phyloP scores from a whole-genome alignment of 2,329 filamentous ascomycete species.

The Penicillium sp. region DNA sequence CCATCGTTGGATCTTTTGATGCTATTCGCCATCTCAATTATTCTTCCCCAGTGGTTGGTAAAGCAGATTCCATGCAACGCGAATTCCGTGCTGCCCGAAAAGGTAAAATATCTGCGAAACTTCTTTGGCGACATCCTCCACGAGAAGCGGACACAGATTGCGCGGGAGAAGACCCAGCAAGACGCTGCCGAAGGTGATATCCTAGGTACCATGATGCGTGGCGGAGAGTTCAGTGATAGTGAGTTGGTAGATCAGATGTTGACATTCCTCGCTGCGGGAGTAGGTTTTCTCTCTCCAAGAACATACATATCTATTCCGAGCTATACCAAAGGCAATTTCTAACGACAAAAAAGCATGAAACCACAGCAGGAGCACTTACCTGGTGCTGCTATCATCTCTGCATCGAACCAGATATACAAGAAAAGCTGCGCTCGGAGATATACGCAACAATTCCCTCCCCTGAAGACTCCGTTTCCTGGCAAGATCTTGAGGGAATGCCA shows the following conservation, averaged over 20 bases:
- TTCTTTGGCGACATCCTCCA: constrained; percentile 38
- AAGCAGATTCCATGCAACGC: constrained; percentile 45
- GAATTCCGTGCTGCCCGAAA: constrained; percentile 34
- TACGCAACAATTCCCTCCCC: constrained; percentile 27
- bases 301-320: no score
- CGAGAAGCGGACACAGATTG: constrained; percentile 34
- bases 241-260: constrained; percentile 46
- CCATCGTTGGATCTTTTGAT: constrained; percentile 46
- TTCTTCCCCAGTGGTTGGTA: constrained; percentile 56
- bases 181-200: constrained; percentile 39
- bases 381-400: constrained; percentile 36
- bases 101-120: constrained; percentile 33
- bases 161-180: constrained; percentile 40
- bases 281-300: constrained; percentile 25
- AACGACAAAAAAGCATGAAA: constrained; percentile 33
- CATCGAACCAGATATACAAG: constrained; percentile 33
- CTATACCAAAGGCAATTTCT: background rate
- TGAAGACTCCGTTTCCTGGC: constrained; percentile 9
- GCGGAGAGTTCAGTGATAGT: constrained; percentile 41
- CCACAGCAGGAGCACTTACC: constrained; percentile 33
- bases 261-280: constrained; percentile 44
- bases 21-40: constrained; percentile 46
- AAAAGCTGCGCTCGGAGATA: constrained; percentile 32
- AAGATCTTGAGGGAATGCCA: constrained; percentile 63
- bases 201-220: constrained; percentile 39